Evolutionary conservation across 2,329 filamentous ascomycete species (phyloP).

Genomic region (Penicillium decumbens): DNA sequence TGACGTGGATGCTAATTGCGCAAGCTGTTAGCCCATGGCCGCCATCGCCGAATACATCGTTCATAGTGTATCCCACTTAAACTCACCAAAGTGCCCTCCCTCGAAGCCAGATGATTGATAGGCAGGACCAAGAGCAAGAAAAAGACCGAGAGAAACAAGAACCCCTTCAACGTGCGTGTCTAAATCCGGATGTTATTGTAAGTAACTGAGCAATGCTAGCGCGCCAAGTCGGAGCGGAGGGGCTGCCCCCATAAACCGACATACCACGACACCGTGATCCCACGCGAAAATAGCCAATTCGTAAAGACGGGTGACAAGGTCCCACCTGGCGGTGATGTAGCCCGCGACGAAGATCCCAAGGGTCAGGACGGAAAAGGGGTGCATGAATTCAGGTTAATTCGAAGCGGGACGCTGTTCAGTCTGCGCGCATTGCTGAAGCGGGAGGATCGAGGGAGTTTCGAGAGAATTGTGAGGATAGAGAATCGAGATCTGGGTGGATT

Average conservation of each 20-base stretch:
- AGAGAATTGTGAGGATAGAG: background rate
- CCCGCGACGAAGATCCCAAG: constrained; percentile 98
- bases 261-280: constrained; percentile 95
- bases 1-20: constrained; percentile 70
- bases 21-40: constrained; percentile 6
- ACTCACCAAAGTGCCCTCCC: constrained; percentile 73
- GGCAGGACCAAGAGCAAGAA: constrained; percentile 83
- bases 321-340: constrained; percentile 99
- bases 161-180: constrained; percentile 81
- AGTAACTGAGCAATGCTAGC: constrained; percentile 1
- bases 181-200: constrained; percentile 35
- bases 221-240: constrained; percentile 9
- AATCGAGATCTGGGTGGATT: background rate
- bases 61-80: background rate
- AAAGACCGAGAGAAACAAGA: constrained; percentile 72
- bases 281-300: constrained; percentile 95
- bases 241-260: constrained; percentile 32
- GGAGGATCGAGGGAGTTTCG: background rate
- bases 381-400: constrained; percentile 59
- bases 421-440: constrained; percentile 31
- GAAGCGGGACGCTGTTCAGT: constrained; percentile 24
- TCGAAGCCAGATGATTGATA: constrained; percentile 72
- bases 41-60: background rate
- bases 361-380: constrained; percentile 94
- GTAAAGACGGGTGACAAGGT: constrained; percentile 93